Base-by-base conservation (phyloP, 2,329 filamentous ascomycete genomes). In the Neofusicoccum umdonicola region DNA sequence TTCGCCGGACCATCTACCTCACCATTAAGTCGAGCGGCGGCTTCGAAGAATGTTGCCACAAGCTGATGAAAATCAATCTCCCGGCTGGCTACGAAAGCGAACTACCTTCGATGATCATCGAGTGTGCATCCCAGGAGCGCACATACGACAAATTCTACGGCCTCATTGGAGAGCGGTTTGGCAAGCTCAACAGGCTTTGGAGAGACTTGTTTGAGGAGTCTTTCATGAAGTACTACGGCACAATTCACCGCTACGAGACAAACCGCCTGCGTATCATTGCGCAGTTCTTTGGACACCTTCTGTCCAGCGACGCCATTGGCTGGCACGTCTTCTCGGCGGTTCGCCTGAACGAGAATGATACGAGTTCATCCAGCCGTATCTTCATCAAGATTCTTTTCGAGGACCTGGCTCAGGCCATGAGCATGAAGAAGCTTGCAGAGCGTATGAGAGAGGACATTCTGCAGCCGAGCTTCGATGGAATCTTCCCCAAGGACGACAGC, bases 361-460 rank as follows among this genome's bases (percentile, higher is more conserved):
- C 95, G 0, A 99, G 94, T 0, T 94, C 93, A 1, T 95, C 92
- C 67, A 96, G 92, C 70, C 92, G 95, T 82, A 98, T 99, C 77
- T 99, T 98, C 75, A 91, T 99, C 83, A 98, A 97, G 82, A 98
- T 98, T 65, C 81, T 99, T 12, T 96, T 99, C 75, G 93, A 98
- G 76, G 93, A 97, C 72, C 86, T 98, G 27, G 86, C 89, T 4
- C 92, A 97, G 78, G 90, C 92, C 66, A 85, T 97, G 66, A 94
- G 95, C 65, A 88, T 97, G 83, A 83, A 88, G 52, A 91, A 90
- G 72, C 80, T 99, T 61, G 88, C 90, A 70, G 85, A 88, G 51
- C 87, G 91, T 17, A 84, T 97, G 78, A 87, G 84, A 69, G 93
- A 96, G 70, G 90, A 95, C 48, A 85, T 87, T 57, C 82, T 98